Percentiles rank a stretch among this genome's conserved stretches.
Evolutionary conservation across 1,284 basidiomycete species (phyloP).

Genomic region (Cryptococcus hybrid): DNA sequence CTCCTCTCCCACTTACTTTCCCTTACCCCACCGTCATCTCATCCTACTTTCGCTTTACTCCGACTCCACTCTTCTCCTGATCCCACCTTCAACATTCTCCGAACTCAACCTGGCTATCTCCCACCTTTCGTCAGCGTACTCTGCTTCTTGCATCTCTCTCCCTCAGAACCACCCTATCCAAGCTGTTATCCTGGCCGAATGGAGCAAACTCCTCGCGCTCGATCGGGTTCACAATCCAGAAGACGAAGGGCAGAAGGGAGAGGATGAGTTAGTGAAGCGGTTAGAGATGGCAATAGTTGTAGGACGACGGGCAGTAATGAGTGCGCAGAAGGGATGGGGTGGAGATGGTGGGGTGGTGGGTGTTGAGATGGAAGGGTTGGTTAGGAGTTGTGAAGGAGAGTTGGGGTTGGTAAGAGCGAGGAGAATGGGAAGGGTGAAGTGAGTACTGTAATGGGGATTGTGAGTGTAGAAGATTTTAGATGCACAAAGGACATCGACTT

Average conservation of each 20-base stretch:
- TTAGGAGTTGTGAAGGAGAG: constrained; percentile 31
- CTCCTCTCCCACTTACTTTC: constrained; percentile 66
- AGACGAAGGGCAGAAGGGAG: background rate
- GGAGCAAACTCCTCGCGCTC: constrained; percentile 66
- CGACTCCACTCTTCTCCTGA: constrained; percentile 57
- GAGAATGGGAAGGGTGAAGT: background rate
- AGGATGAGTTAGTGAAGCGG: constrained; percentile 54
- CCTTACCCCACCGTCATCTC: constrained; percentile 60
- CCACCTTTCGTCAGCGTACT: constrained; percentile 59
- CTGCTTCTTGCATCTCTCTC: constrained; percentile 57
- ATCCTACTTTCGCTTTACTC: constrained; percentile 72
- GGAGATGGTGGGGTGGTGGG: constrained; percentile 40
- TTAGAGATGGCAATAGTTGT: constrained; percentile 64
- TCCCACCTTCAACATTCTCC: constrained; percentile 21
- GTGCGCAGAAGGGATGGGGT: constrained; percentile 43
- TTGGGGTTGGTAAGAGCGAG: constrained; percentile 6
- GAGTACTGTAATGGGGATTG: too few species aligned
- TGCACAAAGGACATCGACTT: too few species aligned
- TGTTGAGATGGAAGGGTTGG: constrained; percentile 33
- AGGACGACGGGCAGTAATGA: constrained; percentile 59
- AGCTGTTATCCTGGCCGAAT: constrained; percentile 70
- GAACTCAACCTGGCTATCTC: constrained; percentile 51
- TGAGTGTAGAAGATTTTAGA: too few species aligned
- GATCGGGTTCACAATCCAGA: background rate
- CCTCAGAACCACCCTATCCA: constrained; percentile 72